These are phyloP conservation scores for Tremellales sp. DNA, from an alignment of 1,284 basidiomycete species.

Conservation along the genomic window DNA sequence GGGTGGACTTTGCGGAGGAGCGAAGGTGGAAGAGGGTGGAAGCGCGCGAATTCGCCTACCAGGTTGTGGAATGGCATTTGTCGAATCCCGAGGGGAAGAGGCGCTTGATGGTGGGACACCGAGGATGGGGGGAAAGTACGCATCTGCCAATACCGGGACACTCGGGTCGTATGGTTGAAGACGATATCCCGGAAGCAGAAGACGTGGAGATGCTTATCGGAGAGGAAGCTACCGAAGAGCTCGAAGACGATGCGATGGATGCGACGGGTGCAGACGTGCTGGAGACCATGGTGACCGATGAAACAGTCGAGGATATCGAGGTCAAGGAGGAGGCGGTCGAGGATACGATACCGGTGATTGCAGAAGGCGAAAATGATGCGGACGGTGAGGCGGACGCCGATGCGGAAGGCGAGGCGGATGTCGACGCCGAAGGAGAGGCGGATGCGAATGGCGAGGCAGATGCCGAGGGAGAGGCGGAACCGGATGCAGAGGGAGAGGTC, in stretches of 20 bases:
- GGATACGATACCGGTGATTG: conserved; percentile 30
- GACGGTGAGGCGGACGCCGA: conserved; percentile 27
- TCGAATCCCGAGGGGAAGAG: conserved; percentile 66
- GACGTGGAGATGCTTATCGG: conserved; percentile 41
- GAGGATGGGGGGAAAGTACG: conserved; percentile 39
- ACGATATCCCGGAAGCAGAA: conserved; percentile 17
- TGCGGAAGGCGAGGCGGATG: conserved; percentile 30
- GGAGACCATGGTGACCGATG: conserved; percentile 28
- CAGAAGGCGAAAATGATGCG: conserved; percentile 20
- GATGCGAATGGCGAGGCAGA: conserved; percentile 38
- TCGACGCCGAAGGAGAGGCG: conserved; percentile 38
- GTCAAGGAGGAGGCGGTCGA: conserved; percentile 36
- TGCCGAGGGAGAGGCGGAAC: conserved; percentile 33
- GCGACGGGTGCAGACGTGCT: conserved; percentile 33
- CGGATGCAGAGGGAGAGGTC: conserved; percentile 23
- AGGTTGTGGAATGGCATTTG: conserved; percentile 82
- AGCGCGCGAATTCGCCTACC: conserved; percentile 78
- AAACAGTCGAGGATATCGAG: conserved; percentile 31
- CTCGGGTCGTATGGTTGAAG: conserved; percentile 20
- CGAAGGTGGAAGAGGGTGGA: conserved; percentile 84
- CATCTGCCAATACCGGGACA: conserved; percentile 28
- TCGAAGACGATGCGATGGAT: conserved; percentile 20
- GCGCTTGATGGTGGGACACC: conserved; percentile 55
- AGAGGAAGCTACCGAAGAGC: conserved; percentile 21
- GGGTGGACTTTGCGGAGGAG: conserved; percentile 91